Percentiles rank a stretch among this genome's conserved stretches.
phyloP scores from a whole-genome alignment of 148 eudicot species.

The Spergularia bocconei region DNA sequence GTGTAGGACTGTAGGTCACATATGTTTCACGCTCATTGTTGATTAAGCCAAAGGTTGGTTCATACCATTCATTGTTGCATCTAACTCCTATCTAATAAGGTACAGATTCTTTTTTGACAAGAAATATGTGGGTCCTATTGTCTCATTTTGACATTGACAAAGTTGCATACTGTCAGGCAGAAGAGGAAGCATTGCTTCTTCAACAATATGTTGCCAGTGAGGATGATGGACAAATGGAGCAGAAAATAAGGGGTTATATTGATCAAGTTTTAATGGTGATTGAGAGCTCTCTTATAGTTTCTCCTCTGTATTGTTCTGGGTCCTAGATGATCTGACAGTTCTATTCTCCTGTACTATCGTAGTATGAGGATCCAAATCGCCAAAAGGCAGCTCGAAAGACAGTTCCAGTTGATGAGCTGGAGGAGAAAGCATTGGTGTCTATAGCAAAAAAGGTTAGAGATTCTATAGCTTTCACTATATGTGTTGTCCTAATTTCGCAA shows the following conservation, averaged over 20 bases:
- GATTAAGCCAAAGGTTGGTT: neutral
- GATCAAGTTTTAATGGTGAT: slow-evolving; percentile 76
- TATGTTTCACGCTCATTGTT: neutral
- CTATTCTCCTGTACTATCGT: slow-evolving; percentile 20
- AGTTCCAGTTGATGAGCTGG: slow-evolving; percentile 71
- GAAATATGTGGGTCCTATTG: neutral
- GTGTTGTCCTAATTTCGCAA: neutral
- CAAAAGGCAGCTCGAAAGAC: slow-evolving; percentile 87
- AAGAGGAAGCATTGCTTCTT: slow-evolving; percentile 86
- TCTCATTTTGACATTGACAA: slow-evolving; percentile 1
- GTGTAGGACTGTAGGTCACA: neutral
- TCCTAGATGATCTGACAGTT: neutral
- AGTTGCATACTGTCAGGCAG: slow-evolving; percentile 49
- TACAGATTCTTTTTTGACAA: neutral
- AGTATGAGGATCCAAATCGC: slow-evolving; percentile 79
- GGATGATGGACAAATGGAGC: slow-evolving; percentile 52
- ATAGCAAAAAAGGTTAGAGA: slow-evolving; percentile 70
- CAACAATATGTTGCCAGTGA: slow-evolving; percentile 59
- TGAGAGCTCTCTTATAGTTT: neutral
- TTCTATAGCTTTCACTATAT: neutral
- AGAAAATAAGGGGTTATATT: slow-evolving; percentile 58
- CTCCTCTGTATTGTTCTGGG: neutral
- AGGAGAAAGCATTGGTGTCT: slow-evolving; percentile 81
- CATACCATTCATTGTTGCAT: neutral
- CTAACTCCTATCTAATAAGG: neutral